These are phyloP conservation scores for Curvularia sp. DNA, from an alignment of 2,329 filamentous ascomycete species.

Conservation along the genomic window DNA sequence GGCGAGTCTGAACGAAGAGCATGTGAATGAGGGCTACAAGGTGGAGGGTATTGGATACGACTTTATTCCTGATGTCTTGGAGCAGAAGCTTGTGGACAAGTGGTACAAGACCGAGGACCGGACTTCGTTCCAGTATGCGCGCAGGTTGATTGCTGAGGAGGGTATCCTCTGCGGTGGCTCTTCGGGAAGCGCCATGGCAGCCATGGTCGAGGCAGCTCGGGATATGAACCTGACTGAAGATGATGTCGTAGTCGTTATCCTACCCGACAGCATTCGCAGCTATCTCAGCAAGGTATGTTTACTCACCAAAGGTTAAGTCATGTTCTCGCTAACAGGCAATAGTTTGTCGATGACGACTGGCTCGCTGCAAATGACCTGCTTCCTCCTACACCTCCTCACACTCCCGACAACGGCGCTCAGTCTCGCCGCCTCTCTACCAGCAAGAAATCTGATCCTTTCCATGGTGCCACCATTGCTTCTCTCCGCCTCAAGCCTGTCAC, in stretches of 20 bases:
- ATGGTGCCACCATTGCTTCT: slow-evolving; percentile 77
- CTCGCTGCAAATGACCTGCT: slow-evolving; percentile 94
- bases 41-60: slow-evolving; percentile 99
- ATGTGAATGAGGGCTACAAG: slow-evolving; percentile 87
- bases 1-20: slow-evolving; percentile 76
- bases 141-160: slow-evolving; percentile 90
- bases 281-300: slow-evolving; percentile 81
- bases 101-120: slow-evolving; percentile 99
- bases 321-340: slow-evolving; percentile 22
- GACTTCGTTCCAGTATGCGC: slow-evolving; percentile 89
- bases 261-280: slow-evolving; percentile 95
- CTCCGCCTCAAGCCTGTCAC: slow-evolving; percentile 94
- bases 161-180: slow-evolving; percentile 92
- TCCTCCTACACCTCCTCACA: slow-evolving; percentile 61
- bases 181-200: slow-evolving; percentile 89
- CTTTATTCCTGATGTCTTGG: slow-evolving; percentile 93
- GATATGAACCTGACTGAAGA: slow-evolving; percentile 80
- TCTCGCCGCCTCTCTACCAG: slow-evolving; percentile 50
- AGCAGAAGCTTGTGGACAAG: slow-evolving; percentile 79
- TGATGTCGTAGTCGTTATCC: slow-evolving; percentile 86
- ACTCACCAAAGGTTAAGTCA: not conserved
- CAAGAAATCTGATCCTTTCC: slow-evolving; percentile 70
- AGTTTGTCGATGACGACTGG: slow-evolving; percentile 98
- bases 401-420: slow-evolving; percentile 31
- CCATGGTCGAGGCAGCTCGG: slow-evolving; percentile 76